phyloP scores from a whole-genome alignment of 2,329 filamentous ascomycete genomes.

The Aspergillus persii region DNA sequence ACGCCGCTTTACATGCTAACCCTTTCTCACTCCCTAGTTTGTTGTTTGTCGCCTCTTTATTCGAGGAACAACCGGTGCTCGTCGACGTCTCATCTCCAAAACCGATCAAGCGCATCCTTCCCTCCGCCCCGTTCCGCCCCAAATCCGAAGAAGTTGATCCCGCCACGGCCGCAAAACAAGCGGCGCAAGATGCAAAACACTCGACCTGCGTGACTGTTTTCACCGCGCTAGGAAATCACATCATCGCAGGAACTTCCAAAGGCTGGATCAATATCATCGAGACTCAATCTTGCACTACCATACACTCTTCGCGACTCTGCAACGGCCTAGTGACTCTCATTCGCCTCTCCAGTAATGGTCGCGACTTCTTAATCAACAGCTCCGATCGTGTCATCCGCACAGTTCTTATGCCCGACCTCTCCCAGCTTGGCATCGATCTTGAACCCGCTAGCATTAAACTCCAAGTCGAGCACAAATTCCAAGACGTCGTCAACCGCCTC shows the following conservation, averaged over 20 bases:
- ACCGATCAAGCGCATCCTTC: conserved; percentile 72
- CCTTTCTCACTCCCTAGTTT: conserved; percentile 51
- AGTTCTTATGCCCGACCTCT: conserved; percentile 78
- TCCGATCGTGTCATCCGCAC: conserved; percentile 94
- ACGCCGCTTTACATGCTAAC: not conserved
- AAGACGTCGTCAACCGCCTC: conserved; percentile 91
- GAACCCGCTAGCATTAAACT: conserved; percentile 84
- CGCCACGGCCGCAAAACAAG: conserved; percentile 71
- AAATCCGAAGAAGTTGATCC: conserved; percentile 64
- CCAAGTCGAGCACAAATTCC: conserved; percentile 95
- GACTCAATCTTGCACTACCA: conserved; percentile 72
- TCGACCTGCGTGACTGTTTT: conserved; percentile 92
- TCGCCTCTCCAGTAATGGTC: conserved; percentile 77
- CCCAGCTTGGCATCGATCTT: conserved; percentile 54
- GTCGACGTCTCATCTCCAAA: conserved; percentile 73
- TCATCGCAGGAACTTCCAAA: conserved; percentile 90
- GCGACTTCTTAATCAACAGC: conserved; percentile 86
- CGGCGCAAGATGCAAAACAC: conserved; percentile 88
- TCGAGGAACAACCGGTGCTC: conserved; percentile 86
- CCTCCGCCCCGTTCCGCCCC: conserved; percentile 74
- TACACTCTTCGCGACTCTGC: conserved; percentile 87
- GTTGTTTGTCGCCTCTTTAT: conserved; percentile 85
- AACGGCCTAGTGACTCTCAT: conserved; percentile 84
- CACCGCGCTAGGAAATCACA: conserved; percentile 79
- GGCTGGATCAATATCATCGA: conserved; percentile 96